Evolutionary conservation across 148 eudicot genomes (phyloP), one percentile per base, ranked within the genome.

Genomic region (Spergularia bocconei): DNA sequence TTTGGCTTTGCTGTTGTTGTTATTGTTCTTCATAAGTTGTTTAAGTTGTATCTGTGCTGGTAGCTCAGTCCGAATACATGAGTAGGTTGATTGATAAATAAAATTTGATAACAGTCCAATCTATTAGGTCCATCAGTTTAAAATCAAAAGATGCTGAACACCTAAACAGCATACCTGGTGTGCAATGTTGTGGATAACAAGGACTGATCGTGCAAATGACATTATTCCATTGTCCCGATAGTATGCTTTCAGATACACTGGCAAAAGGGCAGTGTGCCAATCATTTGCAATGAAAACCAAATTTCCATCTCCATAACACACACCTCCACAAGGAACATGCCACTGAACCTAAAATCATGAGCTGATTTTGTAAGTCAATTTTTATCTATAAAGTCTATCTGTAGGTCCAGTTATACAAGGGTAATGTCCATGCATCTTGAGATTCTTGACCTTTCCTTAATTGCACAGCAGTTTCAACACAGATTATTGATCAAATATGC

Each of bases 231-330:
- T 80, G 82, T 92, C 98, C 58, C 99, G 94, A 71, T 92, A 96
- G 73, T 92, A 91, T 70, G 99, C 99, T 78, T 96, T 96, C 11
- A 96, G 89, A 82, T 96, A 96, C 48, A 96, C 98, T 6, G 99
- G 98, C 69, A 96, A 81, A 74, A 96, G 74, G 56, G 99, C 97
- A 67, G 99, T 96, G 77, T 96, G 99, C 99, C 99, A 96, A 73
- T 96, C 99, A 83, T 96, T 96, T 75, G 98, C 99, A 80, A 96
- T 87, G 82, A 96, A 96, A 67, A 84, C 98, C 84, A 92, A 85
- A 85, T 96, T 96, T 74, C 98, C 99, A 81, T 96, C 99, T 78
- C 99, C 99, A 44, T 96, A 96, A 87, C 93, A 85, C 78, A 88
- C 81, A 9, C 99, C 99, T 21, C 99, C 99, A 82, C 99, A 96